These are phyloP conservation scores for Termitomyces sp. DNA, from an alignment of 768 basidiomycete species.

Conservation along the genomic window DNA sequence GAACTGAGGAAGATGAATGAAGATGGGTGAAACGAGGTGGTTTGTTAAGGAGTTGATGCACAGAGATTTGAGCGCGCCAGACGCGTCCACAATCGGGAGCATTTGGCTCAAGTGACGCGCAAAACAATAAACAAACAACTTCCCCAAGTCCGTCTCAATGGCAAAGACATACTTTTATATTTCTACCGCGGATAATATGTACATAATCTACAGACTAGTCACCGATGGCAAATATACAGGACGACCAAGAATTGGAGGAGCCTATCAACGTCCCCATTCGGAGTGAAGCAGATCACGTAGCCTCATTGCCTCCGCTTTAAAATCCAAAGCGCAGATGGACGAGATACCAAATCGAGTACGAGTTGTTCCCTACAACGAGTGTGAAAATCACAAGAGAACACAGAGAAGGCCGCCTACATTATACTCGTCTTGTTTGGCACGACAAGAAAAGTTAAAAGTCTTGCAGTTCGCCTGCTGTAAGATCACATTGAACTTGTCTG, in stretches of 20 bases:
- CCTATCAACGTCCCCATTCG: conserved; percentile 47
- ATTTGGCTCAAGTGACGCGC: conserved; percentile 12
- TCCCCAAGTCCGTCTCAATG: conserved; percentile 3
- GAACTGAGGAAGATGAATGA: conserved; percentile 9
- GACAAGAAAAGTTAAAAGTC: conserved; percentile 79
- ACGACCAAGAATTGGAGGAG: background rate
- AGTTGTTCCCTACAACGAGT: conserved; percentile 59
- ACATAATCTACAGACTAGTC: conserved; percentile 1
- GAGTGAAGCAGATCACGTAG: conserved; percentile 60
- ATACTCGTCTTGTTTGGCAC: conserved; percentile 84
- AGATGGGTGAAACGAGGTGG: conserved; percentile 5
- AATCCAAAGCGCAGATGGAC: conserved; percentile 63
- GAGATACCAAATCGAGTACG: conserved; percentile 84
- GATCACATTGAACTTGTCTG: conserved; percentile 51
- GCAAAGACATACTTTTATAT: conserved; percentile 8
- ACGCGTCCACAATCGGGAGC: conserved; percentile 27
- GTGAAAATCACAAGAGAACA: background rate
- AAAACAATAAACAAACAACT: conserved; percentile 14
- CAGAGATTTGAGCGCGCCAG: conserved; percentile 16
- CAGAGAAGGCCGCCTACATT: conserved; percentile 49
- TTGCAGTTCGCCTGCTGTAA: conserved; percentile 65
- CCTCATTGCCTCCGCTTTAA: conserved; percentile 58
- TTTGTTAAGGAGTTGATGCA: background rate
- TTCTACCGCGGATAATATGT: background rate
- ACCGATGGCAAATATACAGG: background rate